Base-by-base conservation (phyloP, 768 basidiomycete species). In the Filobasidium floriforme region DNA sequence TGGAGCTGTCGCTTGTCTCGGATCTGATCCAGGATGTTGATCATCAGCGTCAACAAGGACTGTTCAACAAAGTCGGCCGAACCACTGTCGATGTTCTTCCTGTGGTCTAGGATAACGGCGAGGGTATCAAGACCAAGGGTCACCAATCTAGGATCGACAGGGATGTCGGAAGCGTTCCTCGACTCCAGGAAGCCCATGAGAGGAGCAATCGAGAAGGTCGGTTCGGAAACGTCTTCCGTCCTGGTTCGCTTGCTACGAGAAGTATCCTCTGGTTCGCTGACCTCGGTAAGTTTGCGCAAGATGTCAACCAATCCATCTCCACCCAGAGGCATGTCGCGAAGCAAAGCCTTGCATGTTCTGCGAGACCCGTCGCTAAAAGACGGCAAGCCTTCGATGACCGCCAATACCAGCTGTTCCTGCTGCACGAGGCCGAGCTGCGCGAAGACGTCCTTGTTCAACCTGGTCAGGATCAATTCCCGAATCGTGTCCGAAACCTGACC, bases 1-100 rank as follows among this genome's bases (percentile, higher is more conserved):
- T 37, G 19, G 7, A 44, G 15, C 11, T 37, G 46, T 24, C 22
- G 26, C 51, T 63, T 61, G 46, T 62, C 66, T 24, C 69, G 63
- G 32, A 72, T 64, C 69, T 73, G 70, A 63, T 72, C 69, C 1
- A 77, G 67, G 18, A 76, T 52, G 24, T 71, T 69, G 40, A 74
- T 70, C 26, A 93, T 82, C 1, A 88, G 88, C 11, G 87, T 86
- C 84, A 94, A 88, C 24, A 94, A 75, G 65, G 91, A 82, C 76
- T 94, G 92, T 75, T 90, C 86, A 12, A 88, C 80, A 71, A 90
- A 94, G 69, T 82, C 86, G 19, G 86, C 82, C 24, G 75, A 76
- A 60, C 76, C 73, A 60, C 89, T 89, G 19, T 63, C 61, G n/a
- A 86, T 83, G 40, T 82, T 81, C 5, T 83, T 77, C 41, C 83